Percentiles rank a stretch among this genome's conserved stretches.
Conservation (phyloP, 345 rosid genomes). For the Hypericum androsaemum region DNA sequence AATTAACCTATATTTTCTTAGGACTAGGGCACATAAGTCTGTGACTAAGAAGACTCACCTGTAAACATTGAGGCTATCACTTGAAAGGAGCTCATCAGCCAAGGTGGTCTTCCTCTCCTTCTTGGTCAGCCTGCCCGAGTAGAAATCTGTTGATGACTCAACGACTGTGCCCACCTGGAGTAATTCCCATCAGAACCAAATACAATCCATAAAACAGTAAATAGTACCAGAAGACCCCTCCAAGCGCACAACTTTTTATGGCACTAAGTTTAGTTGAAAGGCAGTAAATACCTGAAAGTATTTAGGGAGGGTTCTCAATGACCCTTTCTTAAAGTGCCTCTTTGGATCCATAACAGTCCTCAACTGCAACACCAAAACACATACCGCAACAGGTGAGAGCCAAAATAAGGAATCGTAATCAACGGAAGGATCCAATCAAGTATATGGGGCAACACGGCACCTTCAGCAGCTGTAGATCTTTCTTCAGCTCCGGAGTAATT, state of each 20-base stretch:
- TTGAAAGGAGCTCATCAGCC: constrained; percentile 80
- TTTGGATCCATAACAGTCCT: constrained; percentile 72
- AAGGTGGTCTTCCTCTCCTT: constrained; percentile 73
- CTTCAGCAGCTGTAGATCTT: constrained; percentile 87
- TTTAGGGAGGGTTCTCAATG: constrained; percentile 51
- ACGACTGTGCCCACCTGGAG: constrained; percentile 79
- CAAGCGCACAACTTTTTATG: not conserved
- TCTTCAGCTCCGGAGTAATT: constrained; percentile 75
- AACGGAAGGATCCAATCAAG: not conserved
- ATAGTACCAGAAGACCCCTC: not conserved
- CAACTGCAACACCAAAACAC: constrained; percentile 34
- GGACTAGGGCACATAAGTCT: not conserved
- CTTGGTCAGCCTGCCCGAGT: constrained; percentile 52
- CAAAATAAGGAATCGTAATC: not conserved
- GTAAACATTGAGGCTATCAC: constrained; percentile 39
- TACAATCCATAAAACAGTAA: not conserved
- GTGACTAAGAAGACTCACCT: constrained; percentile 29
- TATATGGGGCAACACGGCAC: constrained; percentile 13
- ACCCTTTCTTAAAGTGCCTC: constrained; percentile 73
- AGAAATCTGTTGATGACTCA: constrained; percentile 58
- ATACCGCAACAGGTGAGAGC: not conserved
- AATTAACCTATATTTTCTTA: not conserved
- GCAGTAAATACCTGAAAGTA: constrained; percentile 61
- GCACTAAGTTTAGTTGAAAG: not conserved
- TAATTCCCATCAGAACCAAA: constrained; percentile 1